These are phyloP conservation scores for Gomphus bonarii DNA, from an alignment of 1,284 basidiomycete species.

Conservation along the genomic window DNA sequence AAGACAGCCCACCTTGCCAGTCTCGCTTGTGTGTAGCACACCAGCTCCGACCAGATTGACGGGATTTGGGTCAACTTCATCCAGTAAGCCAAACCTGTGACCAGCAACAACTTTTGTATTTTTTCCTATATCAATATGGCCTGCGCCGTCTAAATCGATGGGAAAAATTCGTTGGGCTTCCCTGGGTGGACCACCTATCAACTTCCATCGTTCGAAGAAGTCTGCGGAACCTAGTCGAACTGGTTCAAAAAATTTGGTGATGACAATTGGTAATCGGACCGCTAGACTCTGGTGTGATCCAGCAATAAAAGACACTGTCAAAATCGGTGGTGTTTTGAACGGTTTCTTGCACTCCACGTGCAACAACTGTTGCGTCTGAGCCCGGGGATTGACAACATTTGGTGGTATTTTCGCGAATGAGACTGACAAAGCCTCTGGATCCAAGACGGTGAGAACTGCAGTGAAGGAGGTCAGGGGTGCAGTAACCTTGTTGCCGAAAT, in stretches of 20 bases:
- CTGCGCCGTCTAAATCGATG: slow-evolving; percentile 55
- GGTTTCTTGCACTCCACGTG: slow-evolving; percentile 90
- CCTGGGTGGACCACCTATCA: slow-evolving; percentile 89
- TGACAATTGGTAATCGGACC: slow-evolving; percentile 75
- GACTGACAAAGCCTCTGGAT: slow-evolving; percentile 66
- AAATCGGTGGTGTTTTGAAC: slow-evolving; percentile 72
- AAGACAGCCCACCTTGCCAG: slow-evolving; percentile 93
- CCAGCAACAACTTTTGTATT: slow-evolving; percentile 73
- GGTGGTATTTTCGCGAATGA: slow-evolving; percentile 87
- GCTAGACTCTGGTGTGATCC: slow-evolving; percentile 84
- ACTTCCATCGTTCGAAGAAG: slow-evolving; percentile 97
- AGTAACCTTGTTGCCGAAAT: slow-evolving; percentile 92
- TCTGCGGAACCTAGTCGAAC: slow-evolving; percentile 75
- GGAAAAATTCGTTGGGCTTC: slow-evolving; percentile 88
- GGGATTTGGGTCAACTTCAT: slow-evolving; percentile 79
- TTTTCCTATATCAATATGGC: slow-evolving; percentile 65
- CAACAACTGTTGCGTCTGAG: slow-evolving; percentile 88
- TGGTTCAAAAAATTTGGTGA: slow-evolving; percentile 91
- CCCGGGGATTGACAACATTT: slow-evolving; percentile 67
- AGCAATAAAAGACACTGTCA: slow-evolving; percentile 86
- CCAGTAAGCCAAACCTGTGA: slow-evolving; percentile 65
- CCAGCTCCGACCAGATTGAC: slow-evolving; percentile 87
- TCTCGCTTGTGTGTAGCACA: slow-evolving; percentile 77
- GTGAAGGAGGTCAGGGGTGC: slow-evolving; percentile 85
- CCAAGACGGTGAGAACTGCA: slow-evolving; percentile 65